Evolutionary conservation across 257 asterid genomes (phyloP), one percentile per base, ranked within the genome.

Genomic region (Orobanche coerulescens): DNA sequence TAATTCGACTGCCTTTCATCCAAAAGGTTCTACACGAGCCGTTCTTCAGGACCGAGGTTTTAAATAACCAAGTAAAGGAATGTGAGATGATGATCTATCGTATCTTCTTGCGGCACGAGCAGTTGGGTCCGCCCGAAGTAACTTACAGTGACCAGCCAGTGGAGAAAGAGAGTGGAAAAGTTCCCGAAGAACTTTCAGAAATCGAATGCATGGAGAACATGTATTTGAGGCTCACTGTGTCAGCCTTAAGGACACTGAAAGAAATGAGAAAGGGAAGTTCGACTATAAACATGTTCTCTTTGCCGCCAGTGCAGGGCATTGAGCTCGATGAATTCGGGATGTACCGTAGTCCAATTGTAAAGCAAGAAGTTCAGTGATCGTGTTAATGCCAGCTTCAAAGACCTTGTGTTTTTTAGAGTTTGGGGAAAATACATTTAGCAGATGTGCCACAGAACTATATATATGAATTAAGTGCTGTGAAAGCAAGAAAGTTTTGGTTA

Each of bases 231-330:
- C 94, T 77, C 33, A 80, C 83, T 0, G 59, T 73, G 68, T 86
- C 90, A 0, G 92, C 95, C 11, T 47, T 86, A 25, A 62, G 77
- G 28, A 80, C 86, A 39, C 56, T 89, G 67, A 80, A 83, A 69
- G 82, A 81, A 64, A 79, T 84, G 62, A 76, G 88, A 40, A 69
- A 84, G 20, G 79, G 92, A 57, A 90, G 94, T 59, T 89, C 95
- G 33, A 85, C 91, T 0, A 75, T 73, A 0, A 76, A 72, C 75
- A 48, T 71, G 76, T 85, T 85, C 64, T 81, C 96, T 5, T 76
- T 85, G 76, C 95, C 95, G 1, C 96, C 94, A 4, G 67, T 86
- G 70, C 75, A 71, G 13, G 54, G n/a, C 0, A 19, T 13, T 23
- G 54, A 19, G 30, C 50, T 37, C 4, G 88, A 73, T 57, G 78